Evolutionary conservation across 2,329 filamentous ascomycete genomes (phyloP).

Genomic region (Arachnomyces sp.): DNA sequence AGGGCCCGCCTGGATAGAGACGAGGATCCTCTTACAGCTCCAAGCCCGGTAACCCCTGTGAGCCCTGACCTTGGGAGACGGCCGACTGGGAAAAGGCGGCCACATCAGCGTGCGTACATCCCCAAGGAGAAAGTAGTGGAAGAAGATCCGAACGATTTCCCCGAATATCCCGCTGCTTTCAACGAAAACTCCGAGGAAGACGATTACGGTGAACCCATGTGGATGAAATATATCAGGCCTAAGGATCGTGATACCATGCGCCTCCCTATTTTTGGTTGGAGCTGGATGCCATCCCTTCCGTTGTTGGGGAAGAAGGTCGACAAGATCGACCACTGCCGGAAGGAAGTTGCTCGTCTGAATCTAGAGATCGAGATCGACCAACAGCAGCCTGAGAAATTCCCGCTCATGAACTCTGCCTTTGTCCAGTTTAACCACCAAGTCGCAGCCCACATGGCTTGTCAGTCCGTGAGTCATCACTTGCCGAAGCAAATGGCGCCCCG

Average conservation of each 20-base stretch:
- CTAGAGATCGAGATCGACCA: constrained; percentile 89
- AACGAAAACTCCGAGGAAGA: constrained; percentile 56
- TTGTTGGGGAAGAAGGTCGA: constrained; percentile 85
- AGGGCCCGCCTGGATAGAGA: constrained; percentile 21
- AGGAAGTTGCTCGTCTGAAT: constrained; percentile 79
- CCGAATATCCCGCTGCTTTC: constrained; percentile 55
- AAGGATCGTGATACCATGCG: constrained; percentile 81
- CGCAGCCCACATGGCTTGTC: constrained; percentile 95
- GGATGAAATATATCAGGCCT: constrained; percentile 74
- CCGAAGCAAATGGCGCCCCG: constrained; percentile 91
- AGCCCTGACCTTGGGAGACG: constrained; percentile 3
- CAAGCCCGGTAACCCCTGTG: constrained; percentile 21
- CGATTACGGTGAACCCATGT: constrained; percentile 59
- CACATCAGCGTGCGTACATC: constrained; percentile 4
- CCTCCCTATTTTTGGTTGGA: constrained; percentile 53
- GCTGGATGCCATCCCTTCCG: constrained; percentile 72
- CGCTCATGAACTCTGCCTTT: constrained; percentile 91
- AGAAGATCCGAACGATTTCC: constrained; percentile 20
- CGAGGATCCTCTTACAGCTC: constrained; percentile 28
- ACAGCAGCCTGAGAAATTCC: constrained; percentile 73
- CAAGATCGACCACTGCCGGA: constrained; percentile 84
- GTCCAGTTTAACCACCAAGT: constrained; percentile 98
- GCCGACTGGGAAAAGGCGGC: constrained; percentile 4
- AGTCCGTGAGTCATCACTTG: constrained; percentile 81
- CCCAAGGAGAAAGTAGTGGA: constrained; percentile 12